Evolutionary conservation across 2,329 filamentous ascomycete genomes (phyloP).

Genomic region (Aspergillus chevalieri): DNA sequence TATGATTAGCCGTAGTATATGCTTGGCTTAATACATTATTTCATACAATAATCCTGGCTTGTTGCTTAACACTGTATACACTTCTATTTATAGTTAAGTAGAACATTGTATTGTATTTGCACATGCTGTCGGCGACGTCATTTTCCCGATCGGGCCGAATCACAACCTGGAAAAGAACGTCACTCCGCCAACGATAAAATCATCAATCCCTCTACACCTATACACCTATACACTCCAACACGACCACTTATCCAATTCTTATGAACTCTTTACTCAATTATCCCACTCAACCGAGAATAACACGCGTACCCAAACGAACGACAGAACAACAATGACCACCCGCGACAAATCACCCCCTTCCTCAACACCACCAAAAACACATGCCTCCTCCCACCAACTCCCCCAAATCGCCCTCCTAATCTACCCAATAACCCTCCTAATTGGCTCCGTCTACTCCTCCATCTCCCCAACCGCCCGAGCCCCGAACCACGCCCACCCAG

Average conservation of each 20-base stretch:
- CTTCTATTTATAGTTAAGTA: too few species aligned
- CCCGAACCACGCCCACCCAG: constrained; percentile 22
- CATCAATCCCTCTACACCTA: not conserved
- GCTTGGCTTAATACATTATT: not conserved
- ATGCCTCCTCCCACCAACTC: not conserved
- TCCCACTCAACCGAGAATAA: too few species aligned
- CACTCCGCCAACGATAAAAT: too few species aligned
- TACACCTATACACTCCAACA: not conserved
- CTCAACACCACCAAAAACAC: constrained; percentile 1
- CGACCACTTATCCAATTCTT: not conserved
- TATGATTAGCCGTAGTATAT: not conserved
- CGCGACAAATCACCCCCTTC: not conserved
- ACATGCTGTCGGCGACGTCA: too few species aligned
- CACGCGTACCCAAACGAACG: not conserved
- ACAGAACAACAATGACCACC: not conserved
- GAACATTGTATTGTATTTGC: too few species aligned
- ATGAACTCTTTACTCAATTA: not conserved
- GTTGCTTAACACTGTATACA: too few species aligned
- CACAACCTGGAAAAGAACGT: too few species aligned
- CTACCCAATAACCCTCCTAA: constrained; percentile 71
- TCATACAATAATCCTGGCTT: too few species aligned
- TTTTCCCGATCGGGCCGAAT: too few species aligned
- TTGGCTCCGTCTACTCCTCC: constrained; percentile 74
- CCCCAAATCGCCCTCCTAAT: constrained; percentile 50
- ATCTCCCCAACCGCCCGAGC: constrained; percentile 66